Base-by-base conservation (phyloP, 305 asterid species). In the Plantago coronopus region DNA sequence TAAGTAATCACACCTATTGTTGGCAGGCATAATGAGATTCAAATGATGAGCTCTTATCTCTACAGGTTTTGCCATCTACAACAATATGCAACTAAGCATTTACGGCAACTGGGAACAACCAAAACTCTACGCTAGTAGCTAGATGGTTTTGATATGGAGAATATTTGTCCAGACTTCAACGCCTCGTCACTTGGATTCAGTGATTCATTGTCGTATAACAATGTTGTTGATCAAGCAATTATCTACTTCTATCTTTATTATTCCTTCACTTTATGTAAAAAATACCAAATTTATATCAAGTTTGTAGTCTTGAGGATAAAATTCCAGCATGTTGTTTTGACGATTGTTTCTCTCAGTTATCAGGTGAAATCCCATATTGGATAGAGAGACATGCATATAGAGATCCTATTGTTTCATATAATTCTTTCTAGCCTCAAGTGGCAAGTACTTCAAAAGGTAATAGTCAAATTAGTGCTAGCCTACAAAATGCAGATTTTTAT, bases 51-150 rank as follows among this genome's bases (percentile, higher is more conserved):
- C 27, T 59, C 21, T 14, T 67, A 72, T 51, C 45, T 63, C 27
- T 62, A 63, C 71, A 91, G 98, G 93, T 70, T 54, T 75, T 78
- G 69, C 88, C 96, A 69, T 91, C 98, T 63, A 96, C 98, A n/a
- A n/a, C n/a, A n/a, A n/a, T n/a, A n/a, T n/a, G n/a, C 59, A 81
- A 88, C 72, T 76, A 81, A 58, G 62, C 62, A 61, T 71, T 69
- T 66, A 64, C 70, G 58, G 22, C 74, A 4, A 60, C 63, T 61
- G 75, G 70, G 48, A 73, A 70, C 51, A 61, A 66, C 73, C 72
- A 49, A 44, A 72, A 69, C 65, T 63, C 86, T 4, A 38, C 74
- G 27, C 51, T 68, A n/a, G 31, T 54, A 48, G 70, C 27, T 61
- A 11, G 85, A 68, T 62, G 70, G 61, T 73, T 62, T 70, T 54